Evolutionary conservation across 257 asterid species (phyloP).

Genomic region (Ballota nigra): DNA sequence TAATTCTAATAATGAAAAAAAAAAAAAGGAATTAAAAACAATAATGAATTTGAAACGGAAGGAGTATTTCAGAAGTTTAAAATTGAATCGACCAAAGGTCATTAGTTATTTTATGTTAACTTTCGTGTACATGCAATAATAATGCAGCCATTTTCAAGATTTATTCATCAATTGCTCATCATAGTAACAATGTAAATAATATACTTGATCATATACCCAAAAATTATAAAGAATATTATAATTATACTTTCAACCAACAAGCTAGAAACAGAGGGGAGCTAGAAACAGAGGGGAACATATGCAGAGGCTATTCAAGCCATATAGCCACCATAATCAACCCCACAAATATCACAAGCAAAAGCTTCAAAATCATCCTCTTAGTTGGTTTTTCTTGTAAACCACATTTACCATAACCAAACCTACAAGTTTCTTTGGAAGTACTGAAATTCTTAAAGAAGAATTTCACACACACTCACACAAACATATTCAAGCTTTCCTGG

Average conservation of each 20-base stretch:
- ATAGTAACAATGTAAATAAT: background rate
- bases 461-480: background rate
- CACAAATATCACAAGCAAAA: background rate
- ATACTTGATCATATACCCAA: background rate
- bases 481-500: slow-evolving; percentile 39
- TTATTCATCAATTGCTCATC: background rate
- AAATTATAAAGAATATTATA: background rate
- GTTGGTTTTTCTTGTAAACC: background rate
- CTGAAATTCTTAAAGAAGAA: background rate
- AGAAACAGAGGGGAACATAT: background rate
- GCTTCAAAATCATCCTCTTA: background rate
- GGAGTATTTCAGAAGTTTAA: background rate
- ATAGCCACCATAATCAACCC: slow-evolving; percentile 33
- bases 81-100: background rate
- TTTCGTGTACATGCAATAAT: too few relatives aligned
- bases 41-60: too few relatives aligned
- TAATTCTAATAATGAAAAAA: too few relatives aligned
- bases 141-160: too few relatives aligned
- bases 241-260: background rate
- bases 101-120: too few relatives aligned
- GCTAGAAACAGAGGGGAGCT: slow-evolving; percentile 9
- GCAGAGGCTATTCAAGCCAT: slow-evolving; percentile 24
- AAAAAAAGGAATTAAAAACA: too few relatives aligned
- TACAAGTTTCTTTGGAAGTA: background rate
- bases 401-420: slow-evolving; percentile 17